phyloP scores from a whole-genome alignment of 345 rosid species.

The Murraya koenigii region DNA sequence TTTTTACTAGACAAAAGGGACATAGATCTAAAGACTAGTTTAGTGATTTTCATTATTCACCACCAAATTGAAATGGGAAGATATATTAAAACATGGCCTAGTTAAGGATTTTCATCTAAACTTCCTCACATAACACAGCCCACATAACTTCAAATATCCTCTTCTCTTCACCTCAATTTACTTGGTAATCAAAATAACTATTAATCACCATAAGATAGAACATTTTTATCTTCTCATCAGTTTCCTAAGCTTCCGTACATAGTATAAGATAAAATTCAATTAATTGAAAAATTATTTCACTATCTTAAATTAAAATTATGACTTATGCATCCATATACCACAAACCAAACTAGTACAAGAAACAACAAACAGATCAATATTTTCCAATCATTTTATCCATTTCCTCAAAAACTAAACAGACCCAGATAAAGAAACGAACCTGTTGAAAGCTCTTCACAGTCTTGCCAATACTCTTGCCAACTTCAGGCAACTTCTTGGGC shows the following conservation, averaged over 20 bases:
- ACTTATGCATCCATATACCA: background rate
- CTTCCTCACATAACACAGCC: background rate
- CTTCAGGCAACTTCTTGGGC: conserved; percentile 94
- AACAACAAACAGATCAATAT: conserved; percentile 7
- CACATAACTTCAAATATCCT: background rate
- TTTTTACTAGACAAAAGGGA: background rate
- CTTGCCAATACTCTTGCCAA: conserved; percentile 89
- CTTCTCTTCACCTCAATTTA: background rate
- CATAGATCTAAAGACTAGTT: background rate
- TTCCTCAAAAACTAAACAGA: conserved; percentile 13
- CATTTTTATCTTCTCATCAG: background rate
- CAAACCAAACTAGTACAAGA: background rate
- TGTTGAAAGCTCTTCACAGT: conserved; percentile 95
- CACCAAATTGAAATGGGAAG: background rate
- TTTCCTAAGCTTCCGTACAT: background rate
- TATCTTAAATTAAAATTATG: background rate
- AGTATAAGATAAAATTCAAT: background rate
- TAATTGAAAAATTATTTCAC: background rate
- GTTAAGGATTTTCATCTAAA: background rate
- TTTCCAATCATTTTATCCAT: conserved; percentile 1
- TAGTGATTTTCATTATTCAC: background rate
- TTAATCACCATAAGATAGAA: background rate
- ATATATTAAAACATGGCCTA: background rate
- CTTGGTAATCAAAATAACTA: background rate
- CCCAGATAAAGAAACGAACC: conserved; percentile 40